phyloP scores from a whole-genome alignment of 2,329 filamentous ascomycete species.

The Verticillium alfalfae region DNA sequence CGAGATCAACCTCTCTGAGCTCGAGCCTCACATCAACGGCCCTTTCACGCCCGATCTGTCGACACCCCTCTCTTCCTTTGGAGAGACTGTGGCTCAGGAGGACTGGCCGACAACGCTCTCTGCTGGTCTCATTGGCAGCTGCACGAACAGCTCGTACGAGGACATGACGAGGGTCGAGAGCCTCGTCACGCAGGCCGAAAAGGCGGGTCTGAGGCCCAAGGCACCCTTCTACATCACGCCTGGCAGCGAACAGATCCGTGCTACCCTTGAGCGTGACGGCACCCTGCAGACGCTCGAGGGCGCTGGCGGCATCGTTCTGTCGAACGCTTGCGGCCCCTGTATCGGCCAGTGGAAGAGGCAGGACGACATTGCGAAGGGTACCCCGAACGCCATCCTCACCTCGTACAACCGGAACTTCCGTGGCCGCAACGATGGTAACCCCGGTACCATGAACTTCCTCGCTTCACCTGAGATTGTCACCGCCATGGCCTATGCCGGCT shows the following conservation, averaged over 20 bases:
- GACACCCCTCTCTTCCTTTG: slow-evolving; percentile 86
- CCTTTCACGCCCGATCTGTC: slow-evolving; percentile 95
- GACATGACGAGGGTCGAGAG: slow-evolving; percentile 96
- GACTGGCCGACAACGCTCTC: slow-evolving; percentile 88
- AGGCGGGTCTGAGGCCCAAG: slow-evolving; percentile 84
- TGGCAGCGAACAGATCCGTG: slow-evolving; percentile 93
- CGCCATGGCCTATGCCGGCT: slow-evolving; percentile 88
- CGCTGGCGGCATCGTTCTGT: slow-evolving; percentile 83
- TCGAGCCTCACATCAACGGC: slow-evolving; percentile 96
- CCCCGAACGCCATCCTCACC: slow-evolving; percentile 88
- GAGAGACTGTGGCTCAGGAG: slow-evolving; percentile 74
- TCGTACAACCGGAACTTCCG: slow-evolving; percentile 99
- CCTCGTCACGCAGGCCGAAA: slow-evolving; percentile 83
- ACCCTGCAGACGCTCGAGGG: slow-evolving; percentile 80
- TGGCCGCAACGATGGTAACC: slow-evolving; percentile 94
- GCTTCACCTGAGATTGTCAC: slow-evolving; percentile 96
- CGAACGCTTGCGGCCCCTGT: slow-evolving; percentile 91
- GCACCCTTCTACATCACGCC: slow-evolving; percentile 95
- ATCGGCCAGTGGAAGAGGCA: slow-evolving; percentile 95
- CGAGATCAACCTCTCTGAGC: slow-evolving; percentile 79
- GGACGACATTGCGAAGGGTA: slow-evolving; percentile 78
- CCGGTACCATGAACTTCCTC: slow-evolving; percentile 96
- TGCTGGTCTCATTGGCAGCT: slow-evolving; percentile 92
- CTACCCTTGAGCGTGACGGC: slow-evolving; percentile 83
- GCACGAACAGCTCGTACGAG: slow-evolving; percentile 97